Evolutionary conservation across 2,329 filamentous ascomycete species (phyloP), one percentile per base, ranked within the genome.

Genomic region (Hypocrella siamensis): DNA sequence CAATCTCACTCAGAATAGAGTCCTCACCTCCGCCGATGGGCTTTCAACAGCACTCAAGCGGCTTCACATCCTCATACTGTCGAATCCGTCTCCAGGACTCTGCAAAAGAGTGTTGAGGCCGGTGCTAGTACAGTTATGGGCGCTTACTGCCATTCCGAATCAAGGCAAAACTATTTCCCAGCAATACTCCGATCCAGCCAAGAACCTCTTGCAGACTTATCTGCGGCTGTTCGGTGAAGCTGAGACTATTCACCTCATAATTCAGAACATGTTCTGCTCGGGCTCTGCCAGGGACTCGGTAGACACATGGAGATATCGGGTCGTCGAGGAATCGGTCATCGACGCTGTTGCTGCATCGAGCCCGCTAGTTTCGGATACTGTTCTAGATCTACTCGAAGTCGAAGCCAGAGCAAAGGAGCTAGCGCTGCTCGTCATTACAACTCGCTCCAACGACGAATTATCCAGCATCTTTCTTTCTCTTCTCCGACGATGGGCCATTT

Each of bases 1-100:
- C 19, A 57, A 72, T 37, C 44, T 71, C 14, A 57, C 55, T 37
- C 49, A 42, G 31, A 51, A 57, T 6, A 48, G 36, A 11, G 46
- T 65, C 0, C 37, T 78, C 8, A 62, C 75, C 12, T 39, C 54
- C 5, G 50, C 65, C 4, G 43, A 54, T 2, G 53, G 65, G 2
- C 49, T 82, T 4, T 53, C 58, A 14, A 47, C 48, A 21, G 64
- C 70, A 2, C 46, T 83, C 3, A 58, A 54, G 19, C 62, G 75
- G 12, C 48, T 83, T 1, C 60, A 58, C 22, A 57, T 63, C 1
- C 51, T 83, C 2, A 47, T 75, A 2, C 57, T 67, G 15, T 76
- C 74, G 0, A 77, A 78, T 43, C 75, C 75, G 0, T 76, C 79
- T 34, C 70, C 75, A 0, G 74, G 74, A 0, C 52, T 82, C 8